Conservation (phyloP, 176 grass and related monocot genomes). For the Hsuehochloa calcarea region DNA sequence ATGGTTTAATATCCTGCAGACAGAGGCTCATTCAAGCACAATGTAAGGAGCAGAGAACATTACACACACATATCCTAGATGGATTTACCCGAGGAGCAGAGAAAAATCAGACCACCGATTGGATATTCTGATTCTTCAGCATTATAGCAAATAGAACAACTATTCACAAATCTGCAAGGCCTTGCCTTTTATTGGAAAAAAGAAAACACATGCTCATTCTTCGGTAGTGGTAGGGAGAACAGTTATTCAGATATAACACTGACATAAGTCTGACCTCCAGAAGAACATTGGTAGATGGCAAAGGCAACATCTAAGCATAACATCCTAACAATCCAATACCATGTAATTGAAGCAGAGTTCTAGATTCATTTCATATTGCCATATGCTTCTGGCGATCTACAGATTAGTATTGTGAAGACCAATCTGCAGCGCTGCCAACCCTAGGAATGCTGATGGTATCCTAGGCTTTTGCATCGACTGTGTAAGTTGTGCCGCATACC, state of each 20-base stretch:
- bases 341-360: neutral
- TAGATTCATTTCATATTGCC: neutral
- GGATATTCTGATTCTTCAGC: neutral
- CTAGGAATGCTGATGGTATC: conserved; percentile 56
- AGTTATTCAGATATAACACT: neutral
- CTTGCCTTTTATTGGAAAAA: neutral
- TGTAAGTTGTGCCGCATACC: conserved; percentile 62
- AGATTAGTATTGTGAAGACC: conserved; percentile 55
- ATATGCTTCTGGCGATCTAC: neutral
- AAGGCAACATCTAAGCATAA: neutral
- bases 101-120: neutral
- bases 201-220: neutral
- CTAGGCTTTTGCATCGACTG: conserved; percentile 55
- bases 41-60: neutral
- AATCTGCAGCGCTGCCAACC: conserved; percentile 67
- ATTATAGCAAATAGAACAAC: neutral
- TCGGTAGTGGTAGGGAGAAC: neutral
- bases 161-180: neutral
- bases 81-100: neutral
- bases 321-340: neutral
- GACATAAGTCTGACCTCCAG: neutral
- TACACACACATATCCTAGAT: neutral
- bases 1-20: neutral
- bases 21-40: neutral
- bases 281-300: neutral